phyloP scores from a whole-genome alignment of 768 basidiomycete genomes.

The Suillus clintonianus region DNA sequence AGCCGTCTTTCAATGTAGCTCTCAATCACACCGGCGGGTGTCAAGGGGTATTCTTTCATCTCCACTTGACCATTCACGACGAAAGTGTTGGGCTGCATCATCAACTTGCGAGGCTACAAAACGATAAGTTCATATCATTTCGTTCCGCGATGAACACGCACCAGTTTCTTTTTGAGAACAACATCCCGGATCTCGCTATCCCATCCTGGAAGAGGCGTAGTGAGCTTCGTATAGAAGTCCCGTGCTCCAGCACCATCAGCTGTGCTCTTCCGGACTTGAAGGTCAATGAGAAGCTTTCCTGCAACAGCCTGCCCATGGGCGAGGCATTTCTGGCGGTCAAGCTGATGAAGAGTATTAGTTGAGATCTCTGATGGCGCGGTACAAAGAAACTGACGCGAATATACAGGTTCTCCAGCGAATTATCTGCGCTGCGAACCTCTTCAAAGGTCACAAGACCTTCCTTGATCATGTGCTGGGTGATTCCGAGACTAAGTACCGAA shows the following conservation, averaged over 20 bases:
- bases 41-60: slow-evolving; percentile 79
- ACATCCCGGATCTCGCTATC: slow-evolving; percentile 73
- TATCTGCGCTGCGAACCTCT: slow-evolving; percentile 59
- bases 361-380: not conserved
- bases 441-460: slow-evolving; percentile 71
- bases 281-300: slow-evolving; percentile 74
- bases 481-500: slow-evolving; percentile 58
- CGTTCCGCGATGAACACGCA: slow-evolving; percentile 32
- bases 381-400: slow-evolving; percentile 52
- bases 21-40: slow-evolving; percentile 72
- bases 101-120: slow-evolving; percentile 75
- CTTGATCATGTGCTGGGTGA: slow-evolving; percentile 76
- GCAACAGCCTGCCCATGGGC: slow-evolving; percentile 63
- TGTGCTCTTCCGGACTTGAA: slow-evolving; percentile 85
- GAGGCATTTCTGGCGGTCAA: slow-evolving; percentile 72
- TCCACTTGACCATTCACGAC: slow-evolving; percentile 66
- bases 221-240: slow-evolving; percentile 76
- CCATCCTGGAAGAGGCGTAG: slow-evolving; percentile 72
- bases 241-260: slow-evolving; percentile 83
- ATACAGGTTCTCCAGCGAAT: slow-evolving; percentile 66
- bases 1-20: slow-evolving; percentile 76
- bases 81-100: slow-evolving; percentile 82
- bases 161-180: slow-evolving; percentile 79
- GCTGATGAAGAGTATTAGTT: slow-evolving; percentile 37
- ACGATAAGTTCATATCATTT: not conserved